phyloP scores from a whole-genome alignment of 371 early-diverging fungal genomes.

The Rozella allomycis region DNA sequence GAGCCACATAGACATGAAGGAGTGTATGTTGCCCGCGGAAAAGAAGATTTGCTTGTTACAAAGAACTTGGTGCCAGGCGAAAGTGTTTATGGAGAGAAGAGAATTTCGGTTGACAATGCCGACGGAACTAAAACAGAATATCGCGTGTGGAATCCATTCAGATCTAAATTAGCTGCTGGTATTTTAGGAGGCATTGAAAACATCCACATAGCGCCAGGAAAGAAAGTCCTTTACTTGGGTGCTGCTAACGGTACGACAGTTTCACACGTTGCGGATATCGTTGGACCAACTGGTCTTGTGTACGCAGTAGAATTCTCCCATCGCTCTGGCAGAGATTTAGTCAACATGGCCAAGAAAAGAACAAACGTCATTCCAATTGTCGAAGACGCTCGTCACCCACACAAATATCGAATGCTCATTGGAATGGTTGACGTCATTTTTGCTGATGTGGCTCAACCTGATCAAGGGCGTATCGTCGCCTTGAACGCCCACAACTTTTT shows the following conservation, averaged over 20 bases:
- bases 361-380: slow-evolving; percentile 99
- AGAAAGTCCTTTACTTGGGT: slow-evolving; percentile 97
- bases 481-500: slow-evolving; percentile 98
- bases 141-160: slow-evolving; percentile 99
- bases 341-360: slow-evolving; percentile 99
- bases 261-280: slow-evolving; percentile 98
- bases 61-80: slow-evolving; percentile 97
- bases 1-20: slow-evolving; percentile 95
- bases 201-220: slow-evolving; percentile 89
- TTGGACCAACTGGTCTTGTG: slow-evolving; percentile 93
- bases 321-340: slow-evolving; percentile 97
- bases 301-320: slow-evolving; percentile 99
- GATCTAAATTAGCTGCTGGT: slow-evolving; percentile 98
- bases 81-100: slow-evolving; percentile 97
- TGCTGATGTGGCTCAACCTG: slow-evolving; percentile 99
- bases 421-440: slow-evolving; percentile 99
- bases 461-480: slow-evolving; percentile 98
- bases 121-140: slow-evolving; percentile 97
- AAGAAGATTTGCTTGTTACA: slow-evolving; percentile 97
- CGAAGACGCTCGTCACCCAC: slow-evolving; percentile 99
- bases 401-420: slow-evolving; percentile 99
- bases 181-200: slow-evolving; percentile 97
- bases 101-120: slow-evolving; percentile 72
- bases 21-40: slow-evolving; percentile 93
- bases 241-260: slow-evolving; percentile 98